Evolutionary conservation across 148 eudicot genomes (phyloP).

Genomic region (Cornus suecica): DNA sequence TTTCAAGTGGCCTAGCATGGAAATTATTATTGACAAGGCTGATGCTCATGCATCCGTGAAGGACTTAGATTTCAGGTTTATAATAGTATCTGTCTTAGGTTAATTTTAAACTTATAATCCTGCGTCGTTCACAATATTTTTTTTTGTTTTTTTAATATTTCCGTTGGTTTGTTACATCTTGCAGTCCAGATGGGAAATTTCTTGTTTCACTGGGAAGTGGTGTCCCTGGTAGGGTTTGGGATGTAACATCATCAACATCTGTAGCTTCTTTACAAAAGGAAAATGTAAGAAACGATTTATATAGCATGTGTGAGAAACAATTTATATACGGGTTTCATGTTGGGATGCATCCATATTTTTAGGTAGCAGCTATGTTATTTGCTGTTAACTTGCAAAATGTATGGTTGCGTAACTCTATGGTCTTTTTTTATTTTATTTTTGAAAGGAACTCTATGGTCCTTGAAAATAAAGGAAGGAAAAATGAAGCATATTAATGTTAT

Average conservation of each 20-base stretch:
- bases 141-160: neutral
- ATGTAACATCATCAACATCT: constrained; percentile 48
- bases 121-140: neutral
- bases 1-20: constrained; percentile 96
- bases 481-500: neutral
- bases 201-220: constrained; percentile 81
- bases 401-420: too few species aligned
- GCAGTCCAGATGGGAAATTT: constrained; percentile 86
- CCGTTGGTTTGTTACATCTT: constrained; percentile 14
- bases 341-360: neutral
- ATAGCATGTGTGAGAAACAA: neutral
- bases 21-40: constrained; percentile 48
- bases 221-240: constrained; percentile 91
- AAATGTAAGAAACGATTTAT: constrained; percentile 48
- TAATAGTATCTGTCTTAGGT: neutral
- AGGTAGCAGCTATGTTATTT: neutral
- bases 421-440: too few species aligned
- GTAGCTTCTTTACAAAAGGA: constrained; percentile 62
- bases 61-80: constrained; percentile 85
- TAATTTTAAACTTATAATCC: neutral
- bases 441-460: too few species aligned
- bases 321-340: neutral
- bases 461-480: neutral
- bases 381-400: neutral
- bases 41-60: constrained; percentile 69